These are phyloP conservation scores for Aspergillus sp. DNA, from an alignment of 2,329 filamentous ascomycete genomes.

Conservation along the genomic window DNA sequence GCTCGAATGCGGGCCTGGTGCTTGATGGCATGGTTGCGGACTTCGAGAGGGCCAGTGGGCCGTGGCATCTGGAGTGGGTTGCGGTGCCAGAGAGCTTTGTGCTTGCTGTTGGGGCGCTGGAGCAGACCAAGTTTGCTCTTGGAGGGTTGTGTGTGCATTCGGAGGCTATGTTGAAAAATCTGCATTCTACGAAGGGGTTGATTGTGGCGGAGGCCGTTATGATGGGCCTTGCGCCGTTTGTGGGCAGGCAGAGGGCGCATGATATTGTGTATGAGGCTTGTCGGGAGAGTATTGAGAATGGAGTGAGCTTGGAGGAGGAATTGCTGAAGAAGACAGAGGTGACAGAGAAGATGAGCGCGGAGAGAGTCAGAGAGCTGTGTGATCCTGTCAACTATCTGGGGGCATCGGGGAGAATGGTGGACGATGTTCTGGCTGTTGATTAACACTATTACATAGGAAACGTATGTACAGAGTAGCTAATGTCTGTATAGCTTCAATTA, in stretches of 20 bases:
- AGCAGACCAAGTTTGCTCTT: constrained; percentile 56
- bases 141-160: constrained; percentile 53
- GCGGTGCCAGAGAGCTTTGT: constrained; percentile 57
- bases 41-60: constrained; percentile 58
- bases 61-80: constrained; percentile 61
- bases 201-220: constrained; percentile 62
- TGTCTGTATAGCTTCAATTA: background rate
- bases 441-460: background rate
- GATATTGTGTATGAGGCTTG: constrained; percentile 59
- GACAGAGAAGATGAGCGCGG: constrained; percentile 43
- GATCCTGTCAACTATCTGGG: constrained; percentile 53
- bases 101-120: constrained; percentile 52
- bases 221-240: constrained; percentile 57
- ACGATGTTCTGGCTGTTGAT: constrained; percentile 27
- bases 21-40: constrained; percentile 59
- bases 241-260: constrained; percentile 55
- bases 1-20: constrained; percentile 52
- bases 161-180: constrained; percentile 51
- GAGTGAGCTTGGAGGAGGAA: constrained; percentile 45
- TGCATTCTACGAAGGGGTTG: constrained; percentile 52
- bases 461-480: no score
- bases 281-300: constrained; percentile 48
- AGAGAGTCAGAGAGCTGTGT: constrained; percentile 53
- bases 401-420: constrained; percentile 33
- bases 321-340: constrained; percentile 42